Percentiles rank a stretch among this genome's conserved stretches.
These are phyloP conservation scores for Tympanopsis confertula DNA, from an alignment of 2,329 filamentous ascomycete species.

Conservation along the genomic window DNA sequence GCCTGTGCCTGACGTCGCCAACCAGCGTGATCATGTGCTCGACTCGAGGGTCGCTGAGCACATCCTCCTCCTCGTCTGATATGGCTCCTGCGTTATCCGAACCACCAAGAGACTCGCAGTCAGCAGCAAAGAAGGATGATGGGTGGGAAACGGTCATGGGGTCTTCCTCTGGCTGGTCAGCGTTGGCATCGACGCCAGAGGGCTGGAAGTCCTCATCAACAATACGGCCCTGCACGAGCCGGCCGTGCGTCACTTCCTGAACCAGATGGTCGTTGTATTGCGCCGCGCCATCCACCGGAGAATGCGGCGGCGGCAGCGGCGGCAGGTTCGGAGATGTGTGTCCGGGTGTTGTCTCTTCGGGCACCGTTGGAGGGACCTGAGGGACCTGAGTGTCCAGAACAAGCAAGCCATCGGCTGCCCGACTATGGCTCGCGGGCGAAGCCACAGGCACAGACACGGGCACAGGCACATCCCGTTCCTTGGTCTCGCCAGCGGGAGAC, in stretches of 20 bases:
- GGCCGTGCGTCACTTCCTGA: constrained; percentile 79
- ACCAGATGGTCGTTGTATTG: constrained; percentile 71
- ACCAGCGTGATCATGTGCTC: constrained; percentile 98
- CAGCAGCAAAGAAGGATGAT: constrained; percentile 68
- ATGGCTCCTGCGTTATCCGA: constrained; percentile 69
- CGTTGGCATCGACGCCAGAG: constrained; percentile 58
- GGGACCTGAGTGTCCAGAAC: too few species aligned
- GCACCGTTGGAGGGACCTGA: not conserved
- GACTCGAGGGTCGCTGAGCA: constrained; percentile 65
- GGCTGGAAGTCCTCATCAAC: constrained; percentile 89
- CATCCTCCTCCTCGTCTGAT: constrained; percentile 87
- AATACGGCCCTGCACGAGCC: constrained; percentile 85
- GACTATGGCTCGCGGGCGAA: too few species aligned
- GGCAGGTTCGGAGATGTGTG: constrained; percentile 9
- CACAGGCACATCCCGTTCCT: not conserved
- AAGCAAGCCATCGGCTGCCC: too few species aligned
- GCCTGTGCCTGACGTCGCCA: constrained; percentile 76
- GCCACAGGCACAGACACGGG: too few species aligned
- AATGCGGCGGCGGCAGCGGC: constrained; percentile 27
- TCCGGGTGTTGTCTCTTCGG: constrained; percentile 9
- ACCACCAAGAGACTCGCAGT: constrained; percentile 62
- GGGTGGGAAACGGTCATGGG: constrained; percentile 71
- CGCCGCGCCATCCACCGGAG: constrained; percentile 5
- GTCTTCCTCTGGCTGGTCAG: constrained; percentile 60
- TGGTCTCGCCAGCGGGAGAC: not conserved